phyloP scores from a whole-genome alignment of 2,329 filamentous ascomycete species.

The Aureobasidium mangrovei region DNA sequence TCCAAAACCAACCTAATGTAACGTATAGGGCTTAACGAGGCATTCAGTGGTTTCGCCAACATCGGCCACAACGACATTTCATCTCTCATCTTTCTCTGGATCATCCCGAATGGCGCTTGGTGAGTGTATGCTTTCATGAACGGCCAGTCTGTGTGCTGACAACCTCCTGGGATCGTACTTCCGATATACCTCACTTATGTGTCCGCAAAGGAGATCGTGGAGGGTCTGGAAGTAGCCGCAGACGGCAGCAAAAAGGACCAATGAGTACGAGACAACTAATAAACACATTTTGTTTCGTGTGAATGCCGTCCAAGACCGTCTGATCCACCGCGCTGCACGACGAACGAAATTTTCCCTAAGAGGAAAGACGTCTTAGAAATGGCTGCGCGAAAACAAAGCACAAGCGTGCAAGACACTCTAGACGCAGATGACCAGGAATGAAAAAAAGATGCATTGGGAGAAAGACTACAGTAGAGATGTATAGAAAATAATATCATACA shows the following conservation, averaged over 20 bases:
- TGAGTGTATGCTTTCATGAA: conserved; percentile 30
- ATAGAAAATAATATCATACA: neutral
- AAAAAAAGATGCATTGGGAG: too few species aligned
- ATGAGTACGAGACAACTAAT: neutral
- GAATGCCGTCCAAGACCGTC: neutral
- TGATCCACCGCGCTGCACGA: too few species aligned
- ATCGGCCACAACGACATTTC: conserved; percentile 52
- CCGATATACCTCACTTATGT: conserved; percentile 54
- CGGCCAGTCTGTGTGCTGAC: conserved; percentile 29
- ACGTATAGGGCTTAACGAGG: conserved; percentile 42
- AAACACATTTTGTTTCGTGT: neutral
- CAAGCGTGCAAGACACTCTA: too few species aligned
- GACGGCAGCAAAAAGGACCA: conserved; percentile 20
- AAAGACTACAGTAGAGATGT: too few species aligned
- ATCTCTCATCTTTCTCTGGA: conserved; percentile 51
- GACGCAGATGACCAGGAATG: too few species aligned
- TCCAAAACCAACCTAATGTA: neutral
- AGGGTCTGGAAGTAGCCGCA: conserved; percentile 44
- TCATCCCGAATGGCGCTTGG: conserved; percentile 49
- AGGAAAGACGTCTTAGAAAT: too few species aligned
- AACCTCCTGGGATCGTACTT: conserved; percentile 52
- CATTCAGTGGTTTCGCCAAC: conserved; percentile 51
- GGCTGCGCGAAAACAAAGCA: too few species aligned
- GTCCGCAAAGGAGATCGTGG: conserved; percentile 53
- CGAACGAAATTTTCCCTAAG: too few species aligned